These are phyloP conservation scores for Populus deltoides DNA, from an alignment of 345 rosid species.

Conservation along the genomic window DNA sequence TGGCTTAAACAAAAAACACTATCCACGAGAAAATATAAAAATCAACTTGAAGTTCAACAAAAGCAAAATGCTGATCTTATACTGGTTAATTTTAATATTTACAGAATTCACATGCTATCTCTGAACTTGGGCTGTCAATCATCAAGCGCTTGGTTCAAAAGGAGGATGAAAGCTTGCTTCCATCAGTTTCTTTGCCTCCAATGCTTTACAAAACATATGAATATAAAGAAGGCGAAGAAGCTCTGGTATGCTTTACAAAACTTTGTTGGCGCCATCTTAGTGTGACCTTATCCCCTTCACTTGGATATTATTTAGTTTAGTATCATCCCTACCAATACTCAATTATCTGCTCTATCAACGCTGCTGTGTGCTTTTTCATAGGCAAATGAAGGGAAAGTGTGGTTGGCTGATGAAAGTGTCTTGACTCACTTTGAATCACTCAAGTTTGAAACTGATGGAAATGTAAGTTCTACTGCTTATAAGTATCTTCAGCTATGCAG, in stretches of 20 bases:
- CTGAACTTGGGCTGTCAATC: slow-evolving; percentile 81
- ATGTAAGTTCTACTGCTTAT: slow-evolving; percentile 41
- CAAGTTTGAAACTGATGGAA: slow-evolving; percentile 50
- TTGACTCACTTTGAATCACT: slow-evolving; percentile 68
- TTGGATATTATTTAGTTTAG: not conserved
- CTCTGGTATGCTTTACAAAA: slow-evolving; percentile 38
- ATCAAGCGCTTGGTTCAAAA: slow-evolving; percentile 51
- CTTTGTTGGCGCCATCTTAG: not conserved
- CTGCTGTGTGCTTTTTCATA: slow-evolving; percentile 30
- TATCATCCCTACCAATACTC: not conserved
- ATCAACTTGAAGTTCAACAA: not conserved
- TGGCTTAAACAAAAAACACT: slow-evolving; percentile 8
- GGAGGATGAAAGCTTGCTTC: slow-evolving; percentile 41
- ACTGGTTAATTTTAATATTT: slow-evolving; percentile 20
- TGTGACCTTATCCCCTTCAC: not conserved
- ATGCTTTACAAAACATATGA: slow-evolving; percentile 61
- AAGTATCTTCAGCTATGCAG: slow-evolving; percentile 11
- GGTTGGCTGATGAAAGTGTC: slow-evolving; percentile 83
- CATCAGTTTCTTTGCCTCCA: slow-evolving; percentile 56
- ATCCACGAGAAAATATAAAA: not conserved
- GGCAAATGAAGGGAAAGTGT: slow-evolving; percentile 59
- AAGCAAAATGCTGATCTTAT: slow-evolving; percentile 11
- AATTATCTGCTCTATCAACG: slow-evolving; percentile 4
- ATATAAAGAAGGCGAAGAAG: slow-evolving; percentile 50
- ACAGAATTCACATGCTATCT: slow-evolving; percentile 88